These are phyloP conservation scores for Porcisia hertigi DNA, from an alignment of 208 protist species.

Conservation along the genomic window DNA sequence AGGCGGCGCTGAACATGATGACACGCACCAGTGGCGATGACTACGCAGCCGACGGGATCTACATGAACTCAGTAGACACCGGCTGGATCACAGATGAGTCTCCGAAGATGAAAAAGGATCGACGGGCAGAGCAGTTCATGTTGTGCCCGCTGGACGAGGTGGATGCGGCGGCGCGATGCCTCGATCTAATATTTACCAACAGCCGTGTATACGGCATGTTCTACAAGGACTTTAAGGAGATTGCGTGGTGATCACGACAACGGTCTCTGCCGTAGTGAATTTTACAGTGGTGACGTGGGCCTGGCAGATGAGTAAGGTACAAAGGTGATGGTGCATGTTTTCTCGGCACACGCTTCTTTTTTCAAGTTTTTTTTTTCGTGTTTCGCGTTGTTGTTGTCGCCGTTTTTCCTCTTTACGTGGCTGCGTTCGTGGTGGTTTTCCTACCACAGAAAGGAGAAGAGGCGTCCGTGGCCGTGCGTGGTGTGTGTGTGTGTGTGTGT, in stretches of 20 bases:
- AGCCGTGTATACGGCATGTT: constrained; percentile 81
- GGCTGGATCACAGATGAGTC: constrained; percentile 98
- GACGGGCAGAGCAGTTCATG: constrained; percentile 56
- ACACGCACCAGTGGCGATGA: constrained; percentile 93
- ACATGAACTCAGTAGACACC: constrained; percentile 98
- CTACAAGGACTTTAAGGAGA: constrained; percentile 91
- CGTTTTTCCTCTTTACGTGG: neutral
- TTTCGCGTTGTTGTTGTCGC: neutral
- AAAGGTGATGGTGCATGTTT: neutral
- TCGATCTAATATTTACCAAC: constrained; percentile 94
- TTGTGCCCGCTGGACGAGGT: constrained; percentile 94
- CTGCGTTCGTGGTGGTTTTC: neutral
- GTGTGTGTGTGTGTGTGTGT: neutral
- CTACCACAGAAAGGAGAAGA: neutral
- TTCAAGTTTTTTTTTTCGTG: neutral
- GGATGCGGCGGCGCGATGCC: constrained; percentile 95
- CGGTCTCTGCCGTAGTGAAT: neutral
- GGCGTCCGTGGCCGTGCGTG: neutral
- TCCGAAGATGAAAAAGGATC: constrained; percentile 85
- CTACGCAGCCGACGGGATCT: constrained; percentile 93
- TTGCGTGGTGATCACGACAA: constrained; percentile 64
- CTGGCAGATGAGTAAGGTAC: neutral
- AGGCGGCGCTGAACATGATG: constrained; percentile 99
- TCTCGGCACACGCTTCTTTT: neutral
- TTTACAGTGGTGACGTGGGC: neutral